Evolutionary conservation across 2,329 filamentous ascomycete species (phyloP), one percentile per base, ranked within the genome.

Genomic region (Arthrobotrys sinensis): DNA sequence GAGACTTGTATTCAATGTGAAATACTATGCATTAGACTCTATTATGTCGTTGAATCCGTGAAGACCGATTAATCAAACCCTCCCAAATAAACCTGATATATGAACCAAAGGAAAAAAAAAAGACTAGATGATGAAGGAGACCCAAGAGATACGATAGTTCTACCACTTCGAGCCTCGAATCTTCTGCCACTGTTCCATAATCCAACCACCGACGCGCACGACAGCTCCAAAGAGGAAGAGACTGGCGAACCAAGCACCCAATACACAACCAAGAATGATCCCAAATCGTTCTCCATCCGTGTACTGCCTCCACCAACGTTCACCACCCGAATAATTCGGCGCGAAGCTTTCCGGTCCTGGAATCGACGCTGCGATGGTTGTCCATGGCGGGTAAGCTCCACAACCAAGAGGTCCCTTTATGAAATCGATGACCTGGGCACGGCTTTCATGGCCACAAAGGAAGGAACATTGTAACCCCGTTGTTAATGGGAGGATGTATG

Each of bases 401-500:
- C 72, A 77, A 10, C 57, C 65, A 11, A 65, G 48, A n/a, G 73
- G 60, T 5, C 60, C 43, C 16, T 71, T 67, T 8, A 78, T 45
- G 50, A 71, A 71, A 21, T 71, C 43, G 67, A 71, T 71, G 19
- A 78, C 38, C 8, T 45, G 24, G 32, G 73, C 67, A 21, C 73
- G 73, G 34, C 53, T 71, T 3, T 62, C 34, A 40, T 67, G 73
- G 14, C 73, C 73, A 60, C 73, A 78, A 28, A 78, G 60, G 60
- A 71, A 78, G n/a, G 73, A 63, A 40, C 73, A 78, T 52, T 78
- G 73, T 2, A 71, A 62, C 7, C 67, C 75, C 1, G 75, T 78
- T 8, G 67, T 72, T 5, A 78, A 48, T 10, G 67, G 75, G 50
- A 68, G 62, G 16, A 78, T 78, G 50, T 78, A 78, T 0, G 73